These are phyloP conservation scores for Phialocephala subalpina DNA, from an alignment of 2,329 filamentous ascomycete genomes.

Conservation along the genomic window DNA sequence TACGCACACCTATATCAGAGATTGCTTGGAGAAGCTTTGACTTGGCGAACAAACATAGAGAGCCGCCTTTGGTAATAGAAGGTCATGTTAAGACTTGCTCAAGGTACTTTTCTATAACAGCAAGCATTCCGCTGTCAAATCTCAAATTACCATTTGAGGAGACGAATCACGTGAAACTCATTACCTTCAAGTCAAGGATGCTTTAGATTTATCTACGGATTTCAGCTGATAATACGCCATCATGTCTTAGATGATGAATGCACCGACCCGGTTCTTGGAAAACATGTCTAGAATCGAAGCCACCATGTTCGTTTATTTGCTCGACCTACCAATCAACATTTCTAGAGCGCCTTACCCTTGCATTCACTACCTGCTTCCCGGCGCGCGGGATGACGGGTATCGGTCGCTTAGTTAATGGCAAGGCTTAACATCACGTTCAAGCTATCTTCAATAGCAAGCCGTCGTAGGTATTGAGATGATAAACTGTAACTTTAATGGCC, in stretches of 20 bases:
- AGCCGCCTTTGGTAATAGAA: neutral
- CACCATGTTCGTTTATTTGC: neutral
- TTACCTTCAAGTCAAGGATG: too few species aligned
- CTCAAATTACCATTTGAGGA: too few species aligned
- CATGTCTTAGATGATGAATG: too few species aligned
- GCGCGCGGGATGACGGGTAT: neutral
- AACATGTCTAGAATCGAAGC: neutral
- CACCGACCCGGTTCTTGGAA: neutral
- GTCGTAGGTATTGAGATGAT: neutral
- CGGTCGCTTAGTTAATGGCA: slow-evolving; percentile 1
- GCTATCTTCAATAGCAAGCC: neutral
- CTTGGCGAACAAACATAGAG: neutral
- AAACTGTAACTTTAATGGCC: neutral
- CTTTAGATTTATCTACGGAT: too few species aligned
- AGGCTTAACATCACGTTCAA: neutral
- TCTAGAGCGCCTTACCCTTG: slow-evolving; percentile 10
- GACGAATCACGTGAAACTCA: too few species aligned
- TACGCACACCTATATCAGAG: slow-evolving; percentile 31
- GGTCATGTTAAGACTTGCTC: neutral
- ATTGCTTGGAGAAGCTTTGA: slow-evolving; percentile 19
- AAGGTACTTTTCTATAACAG: neutral
- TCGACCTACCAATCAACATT: slow-evolving; percentile 1
- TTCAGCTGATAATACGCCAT: too few species aligned
- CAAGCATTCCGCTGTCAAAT: too few species aligned
- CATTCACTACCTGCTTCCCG: neutral